These are phyloP conservation scores for Colletotrichum cereale DNA, from an alignment of 2,329 filamentous ascomycete species.

Conservation along the genomic window DNA sequence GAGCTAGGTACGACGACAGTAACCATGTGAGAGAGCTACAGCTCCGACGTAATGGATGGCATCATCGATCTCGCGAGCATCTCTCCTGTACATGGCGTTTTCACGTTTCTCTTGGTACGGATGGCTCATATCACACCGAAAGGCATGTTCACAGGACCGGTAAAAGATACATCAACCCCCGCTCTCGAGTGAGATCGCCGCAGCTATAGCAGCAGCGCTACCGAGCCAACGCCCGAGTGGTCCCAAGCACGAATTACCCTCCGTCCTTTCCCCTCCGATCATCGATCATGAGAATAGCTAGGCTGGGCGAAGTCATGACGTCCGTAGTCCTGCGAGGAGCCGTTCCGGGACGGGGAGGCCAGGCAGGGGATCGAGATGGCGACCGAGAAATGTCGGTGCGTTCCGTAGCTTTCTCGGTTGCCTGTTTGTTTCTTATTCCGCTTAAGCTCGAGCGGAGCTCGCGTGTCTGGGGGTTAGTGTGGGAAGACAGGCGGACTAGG, in stretches of 20 bases:
- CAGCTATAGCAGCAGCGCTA: constrained; percentile 5
- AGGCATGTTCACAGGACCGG: not conserved
- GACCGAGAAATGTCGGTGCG: constrained; percentile 1
- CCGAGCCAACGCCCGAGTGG: constrained; percentile 17
- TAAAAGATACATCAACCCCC: constrained; percentile 6
- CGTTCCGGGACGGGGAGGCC: not conserved
- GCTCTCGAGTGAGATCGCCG: not conserved
- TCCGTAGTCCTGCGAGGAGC: not conserved
- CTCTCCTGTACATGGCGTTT: constrained; percentile 13
- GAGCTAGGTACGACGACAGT: not conserved
- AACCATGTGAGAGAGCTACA: not conserved
- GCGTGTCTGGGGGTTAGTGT: not conserved
- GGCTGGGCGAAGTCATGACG: constrained; percentile 37
- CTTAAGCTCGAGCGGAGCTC: not conserved
- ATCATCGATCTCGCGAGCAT: constrained; percentile 20
- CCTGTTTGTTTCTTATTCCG: constrained; percentile 20
- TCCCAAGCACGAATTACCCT: not conserved
- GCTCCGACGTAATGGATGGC: constrained; percentile 24
- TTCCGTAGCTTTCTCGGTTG: constrained; percentile 15
- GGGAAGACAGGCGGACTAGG: not conserved
- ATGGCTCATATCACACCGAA: not conserved
- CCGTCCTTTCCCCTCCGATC: constrained; percentile 15
- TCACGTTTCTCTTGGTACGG: not conserved
- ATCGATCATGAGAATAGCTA: constrained; percentile 9
- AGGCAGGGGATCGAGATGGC: constrained; percentile 28